Evolutionary conservation across 495 filamentous ascomycete genomes (phyloP), one percentile per base, ranked within the genome.

Genomic region (Podospora sp.): DNA sequence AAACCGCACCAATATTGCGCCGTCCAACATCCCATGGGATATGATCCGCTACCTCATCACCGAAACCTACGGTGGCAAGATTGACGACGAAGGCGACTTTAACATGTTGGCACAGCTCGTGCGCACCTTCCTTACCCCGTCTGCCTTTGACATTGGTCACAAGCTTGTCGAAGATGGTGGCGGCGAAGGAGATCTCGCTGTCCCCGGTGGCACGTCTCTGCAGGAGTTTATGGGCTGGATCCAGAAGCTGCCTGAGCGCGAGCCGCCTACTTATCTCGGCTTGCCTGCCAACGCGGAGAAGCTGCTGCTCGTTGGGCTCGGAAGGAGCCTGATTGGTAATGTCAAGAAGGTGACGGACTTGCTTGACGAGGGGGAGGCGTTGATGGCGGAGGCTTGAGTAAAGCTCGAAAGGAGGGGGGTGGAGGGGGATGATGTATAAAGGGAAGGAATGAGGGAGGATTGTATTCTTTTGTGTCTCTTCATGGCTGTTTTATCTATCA

Each of bases 241-340:
- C 56, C 90, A 96, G 70, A 85, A 85, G 50, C 80, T 99, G 68
- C 95, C 95, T 14, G 95, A 99, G 84, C 86, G 95, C 72, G 95
- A 99, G 75, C 95, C 95, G 53, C 95, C 95, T 0, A 97, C 93
- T 7, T 99, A 97, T 75, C 82, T 99, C n/a, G 96, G 95, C 26
- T 78, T 99, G 65, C 96, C 95, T 46, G 92, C 93, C 24, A 97
- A 98, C 75, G 96, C 95, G 57, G 95, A 99, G 87, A 98, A 98
- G 80, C 73, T 99, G 76, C 77, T 99, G 72, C 79, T 99, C 52
- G 92, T 97, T 36, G 94, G 92, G 16, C 89, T 97, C 75, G 95
- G 94, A 50, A 85, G 84, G 69, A 91, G 90, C 73, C 88, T 97
- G 88, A 89, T 97, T 69, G 84, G 84, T 67, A 94, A 97, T 80